These are phyloP conservation scores for Aphanomyces stellatus DNA, from an alignment of 352 stramenopile genomes.

Conservation along the genomic window DNA sequence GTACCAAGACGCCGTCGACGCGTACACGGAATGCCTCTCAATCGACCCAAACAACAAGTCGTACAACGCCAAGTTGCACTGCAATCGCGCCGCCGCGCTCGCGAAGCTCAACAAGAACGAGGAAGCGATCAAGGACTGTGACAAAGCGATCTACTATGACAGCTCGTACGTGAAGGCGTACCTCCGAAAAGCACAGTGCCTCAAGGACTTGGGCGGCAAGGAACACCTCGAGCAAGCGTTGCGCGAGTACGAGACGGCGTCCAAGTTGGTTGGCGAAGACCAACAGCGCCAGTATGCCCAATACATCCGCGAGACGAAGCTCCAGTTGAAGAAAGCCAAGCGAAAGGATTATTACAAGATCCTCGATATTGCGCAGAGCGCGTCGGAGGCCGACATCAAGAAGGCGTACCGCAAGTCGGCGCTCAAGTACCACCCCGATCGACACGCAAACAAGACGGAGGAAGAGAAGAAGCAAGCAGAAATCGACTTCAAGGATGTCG, in stretches of 20 bases:
- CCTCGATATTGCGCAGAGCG: conserved; percentile 62
- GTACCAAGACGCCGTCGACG: conserved; percentile 76
- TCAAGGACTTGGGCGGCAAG: conserved; percentile 65
- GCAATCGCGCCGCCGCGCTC: conserved; percentile 85
- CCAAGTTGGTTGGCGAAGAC: conserved; percentile 77
- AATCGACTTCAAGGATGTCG: conserved; percentile 93
- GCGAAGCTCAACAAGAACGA: conserved; percentile 76
- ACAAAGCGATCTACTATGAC: conserved; percentile 86
- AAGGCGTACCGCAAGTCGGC: conserved; percentile 94
- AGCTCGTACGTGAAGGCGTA: conserved; percentile 88
- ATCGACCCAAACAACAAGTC: conserved; percentile 86
- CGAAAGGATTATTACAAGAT: conserved; percentile 96
- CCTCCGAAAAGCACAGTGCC: conserved; percentile 68
- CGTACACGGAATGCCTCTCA: conserved; percentile 80
- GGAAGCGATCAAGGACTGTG: conserved; percentile 84
- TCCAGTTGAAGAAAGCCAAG: conserved; percentile 92
- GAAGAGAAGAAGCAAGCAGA: conserved; percentile 89
- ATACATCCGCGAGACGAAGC: conserved; percentile 81
- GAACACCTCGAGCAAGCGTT: conserved; percentile 87
- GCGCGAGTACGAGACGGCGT: conserved; percentile 85
- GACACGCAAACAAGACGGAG: conserved; percentile 82
- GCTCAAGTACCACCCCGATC: conserved; percentile 96
- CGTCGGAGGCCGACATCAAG: conserved; percentile 94
- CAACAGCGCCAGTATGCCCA: conserved; percentile 70
- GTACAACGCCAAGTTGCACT: conserved; percentile 92